phyloP scores from a whole-genome alignment of 176 grass and related monocot genomes.

The Avena eriantha region DNA sequence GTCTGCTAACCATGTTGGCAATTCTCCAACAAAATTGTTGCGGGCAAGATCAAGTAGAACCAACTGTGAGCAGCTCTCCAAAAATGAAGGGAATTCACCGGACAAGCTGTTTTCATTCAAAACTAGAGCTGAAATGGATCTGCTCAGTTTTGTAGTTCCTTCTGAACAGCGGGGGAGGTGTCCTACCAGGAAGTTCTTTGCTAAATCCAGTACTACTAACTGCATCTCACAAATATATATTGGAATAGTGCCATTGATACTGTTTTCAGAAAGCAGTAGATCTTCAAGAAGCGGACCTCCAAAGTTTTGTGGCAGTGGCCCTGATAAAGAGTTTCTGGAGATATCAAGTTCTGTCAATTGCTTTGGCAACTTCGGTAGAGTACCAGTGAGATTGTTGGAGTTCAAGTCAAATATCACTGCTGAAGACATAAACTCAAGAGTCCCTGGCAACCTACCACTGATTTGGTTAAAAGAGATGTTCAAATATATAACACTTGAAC shows the following conservation, averaged over 20 bases:
- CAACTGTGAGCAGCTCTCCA: neutral
- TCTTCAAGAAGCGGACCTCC: neutral
- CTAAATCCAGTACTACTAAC: neutral
- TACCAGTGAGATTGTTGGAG: conserved; percentile 5
- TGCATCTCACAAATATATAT: neutral
- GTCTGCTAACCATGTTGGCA: neutral
- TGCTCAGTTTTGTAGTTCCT: neutral
- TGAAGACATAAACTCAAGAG: neutral
- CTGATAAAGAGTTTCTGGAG: conserved; percentile 8
- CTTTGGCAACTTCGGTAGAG: neutral
- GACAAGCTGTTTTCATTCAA: neutral
- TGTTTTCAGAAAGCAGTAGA: neutral
- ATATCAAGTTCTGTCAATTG: neutral
- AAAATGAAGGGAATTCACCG: neutral
- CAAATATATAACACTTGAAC: neutral
- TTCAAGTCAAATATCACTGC: neutral
- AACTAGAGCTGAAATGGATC: neutral
- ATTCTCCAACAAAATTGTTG: neutral
- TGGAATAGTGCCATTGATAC: neutral
- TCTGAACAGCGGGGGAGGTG: neutral
- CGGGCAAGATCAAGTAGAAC: neutral
- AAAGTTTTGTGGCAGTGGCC: neutral
- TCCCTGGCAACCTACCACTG: neutral
- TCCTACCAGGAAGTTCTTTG: neutral
- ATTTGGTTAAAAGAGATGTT: conserved; percentile 3